These are phyloP conservation scores for Apodospora peruviana DNA, from an alignment of 495 filamentous ascomycete species.

Conservation along the genomic window DNA sequence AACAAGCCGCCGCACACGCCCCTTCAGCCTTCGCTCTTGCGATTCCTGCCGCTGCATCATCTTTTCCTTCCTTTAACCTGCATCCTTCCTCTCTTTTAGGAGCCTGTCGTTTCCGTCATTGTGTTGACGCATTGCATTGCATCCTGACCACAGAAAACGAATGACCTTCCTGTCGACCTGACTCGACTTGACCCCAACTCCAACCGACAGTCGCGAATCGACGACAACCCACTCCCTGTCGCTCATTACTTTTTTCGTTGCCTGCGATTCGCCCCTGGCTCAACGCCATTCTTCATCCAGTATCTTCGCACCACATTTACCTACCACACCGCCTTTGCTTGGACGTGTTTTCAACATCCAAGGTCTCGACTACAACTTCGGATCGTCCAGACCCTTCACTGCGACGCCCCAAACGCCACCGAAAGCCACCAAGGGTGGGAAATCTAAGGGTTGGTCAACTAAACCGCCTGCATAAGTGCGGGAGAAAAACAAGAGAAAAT, in stretches of 20 bases:
- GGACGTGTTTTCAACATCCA: no score
- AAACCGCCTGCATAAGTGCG: background rate
- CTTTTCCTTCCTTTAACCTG: background rate
- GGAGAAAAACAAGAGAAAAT: background rate
- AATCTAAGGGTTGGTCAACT: background rate
- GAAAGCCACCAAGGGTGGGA: constrained; percentile 1
- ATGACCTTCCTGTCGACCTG: background rate
- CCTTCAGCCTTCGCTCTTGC: background rate
- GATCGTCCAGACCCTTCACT: background rate
- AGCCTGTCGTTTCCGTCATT: constrained; percentile 1
- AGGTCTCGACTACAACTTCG: background rate
- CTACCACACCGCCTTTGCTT: no score
- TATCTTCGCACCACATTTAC: background rate
- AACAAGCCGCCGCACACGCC: constrained; percentile 8
- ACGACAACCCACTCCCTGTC: constrained; percentile 6
- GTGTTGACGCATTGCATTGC: background rate
- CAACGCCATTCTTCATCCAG: background rate
- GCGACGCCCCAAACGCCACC: constrained; percentile 8
- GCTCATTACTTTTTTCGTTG: background rate
- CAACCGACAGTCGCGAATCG: constrained; percentile 8
- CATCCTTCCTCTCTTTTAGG: background rate
- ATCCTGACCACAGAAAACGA: background rate
- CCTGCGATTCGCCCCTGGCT: constrained; percentile 4
- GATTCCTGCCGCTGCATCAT: background rate
- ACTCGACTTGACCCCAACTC: constrained; percentile 4